Conservation (phyloP, 2,329 filamentous ascomycete genomes). For the Botryotinia narcissicola region DNA sequence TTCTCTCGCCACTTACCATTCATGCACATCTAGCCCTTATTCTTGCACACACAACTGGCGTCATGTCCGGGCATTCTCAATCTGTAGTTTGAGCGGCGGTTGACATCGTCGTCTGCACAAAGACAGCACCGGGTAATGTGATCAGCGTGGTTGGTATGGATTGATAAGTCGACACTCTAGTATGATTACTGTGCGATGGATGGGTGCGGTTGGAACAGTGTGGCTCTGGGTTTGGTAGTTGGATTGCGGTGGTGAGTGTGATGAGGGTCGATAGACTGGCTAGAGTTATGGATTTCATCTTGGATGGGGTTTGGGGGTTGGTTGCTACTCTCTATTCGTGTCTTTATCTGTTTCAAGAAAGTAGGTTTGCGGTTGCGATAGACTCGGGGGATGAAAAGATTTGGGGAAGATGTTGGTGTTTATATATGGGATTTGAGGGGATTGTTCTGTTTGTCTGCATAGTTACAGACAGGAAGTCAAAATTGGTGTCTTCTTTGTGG, state of each 20-base stretch:
- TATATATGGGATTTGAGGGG: background rate
- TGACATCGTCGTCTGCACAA: background rate
- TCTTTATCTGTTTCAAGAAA: background rate
- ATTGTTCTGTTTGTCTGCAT: background rate
- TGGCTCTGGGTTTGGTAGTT: background rate
- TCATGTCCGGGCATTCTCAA: background rate
- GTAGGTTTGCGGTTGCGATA: constrained; percentile 9
- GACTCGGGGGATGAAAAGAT: background rate
- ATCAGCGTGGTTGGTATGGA: background rate
- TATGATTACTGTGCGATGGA: background rate
- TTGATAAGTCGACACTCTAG: background rate
- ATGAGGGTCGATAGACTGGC: background rate
- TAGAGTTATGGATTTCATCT: background rate
- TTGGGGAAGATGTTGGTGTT: background rate
- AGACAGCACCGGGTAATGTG: background rate
- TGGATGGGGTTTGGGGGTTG: background rate
- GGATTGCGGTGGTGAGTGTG: background rate
- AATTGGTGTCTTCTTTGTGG: background rate
- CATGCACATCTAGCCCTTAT: background rate
- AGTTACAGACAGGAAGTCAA: background rate
- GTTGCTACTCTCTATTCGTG: background rate
- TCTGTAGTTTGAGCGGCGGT: background rate
- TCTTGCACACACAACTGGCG: background rate
- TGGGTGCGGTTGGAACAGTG: background rate
- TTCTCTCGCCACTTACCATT: background rate